These are phyloP conservation scores for Brassica incana DNA, from an alignment of 345 rosid genomes.

Conservation along the genomic window DNA sequence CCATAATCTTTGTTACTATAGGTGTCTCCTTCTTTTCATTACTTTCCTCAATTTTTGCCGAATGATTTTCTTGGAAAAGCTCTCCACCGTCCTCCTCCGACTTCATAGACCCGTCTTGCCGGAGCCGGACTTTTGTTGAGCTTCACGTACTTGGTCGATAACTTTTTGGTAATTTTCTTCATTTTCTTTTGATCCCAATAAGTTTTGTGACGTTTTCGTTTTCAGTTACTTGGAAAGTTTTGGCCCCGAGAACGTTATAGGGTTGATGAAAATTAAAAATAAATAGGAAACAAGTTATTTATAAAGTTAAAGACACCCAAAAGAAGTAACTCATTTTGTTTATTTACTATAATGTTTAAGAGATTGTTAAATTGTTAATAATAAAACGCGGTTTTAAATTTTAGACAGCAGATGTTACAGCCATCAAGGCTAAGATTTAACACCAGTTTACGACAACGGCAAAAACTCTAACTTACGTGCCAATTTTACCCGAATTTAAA, in stretches of 20 bases:
- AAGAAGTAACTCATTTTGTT: conserved; percentile 18
- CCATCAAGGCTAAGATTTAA: conserved; percentile 11
- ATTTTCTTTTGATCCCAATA: conserved; percentile 14
- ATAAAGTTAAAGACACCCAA: conserved; percentile 29
- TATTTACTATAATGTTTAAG: background rate
- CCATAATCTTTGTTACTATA: conserved; percentile 31
- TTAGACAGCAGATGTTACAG: conserved; percentile 22
- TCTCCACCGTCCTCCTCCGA: conserved; percentile 25
- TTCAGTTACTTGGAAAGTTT: background rate
- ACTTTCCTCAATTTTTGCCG: background rate
- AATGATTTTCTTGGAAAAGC: background rate
- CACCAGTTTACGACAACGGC: background rate
- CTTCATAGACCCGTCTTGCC: conserved; percentile 31
- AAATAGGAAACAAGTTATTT: conserved; percentile 6
- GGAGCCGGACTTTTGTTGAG: conserved; percentile 31
- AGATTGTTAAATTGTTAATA: background rate
- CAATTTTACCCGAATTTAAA: background rate
- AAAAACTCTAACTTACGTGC: conserved; percentile 12
- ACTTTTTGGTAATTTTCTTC: conserved; percentile 38
- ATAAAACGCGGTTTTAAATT: conserved; percentile 33
- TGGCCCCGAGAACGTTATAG: conserved; percentile 1
- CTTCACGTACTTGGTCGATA: conserved; percentile 35
- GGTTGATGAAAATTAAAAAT: conserved; percentile 3
- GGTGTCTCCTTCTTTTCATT: conserved; percentile 25
- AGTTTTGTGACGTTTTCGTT: background rate